Percentiles rank a stretch among this genome's conserved stretches.
Conservation (phyloP, 164 flowering plant species). For the Paratinospora sagittata region DNA sequence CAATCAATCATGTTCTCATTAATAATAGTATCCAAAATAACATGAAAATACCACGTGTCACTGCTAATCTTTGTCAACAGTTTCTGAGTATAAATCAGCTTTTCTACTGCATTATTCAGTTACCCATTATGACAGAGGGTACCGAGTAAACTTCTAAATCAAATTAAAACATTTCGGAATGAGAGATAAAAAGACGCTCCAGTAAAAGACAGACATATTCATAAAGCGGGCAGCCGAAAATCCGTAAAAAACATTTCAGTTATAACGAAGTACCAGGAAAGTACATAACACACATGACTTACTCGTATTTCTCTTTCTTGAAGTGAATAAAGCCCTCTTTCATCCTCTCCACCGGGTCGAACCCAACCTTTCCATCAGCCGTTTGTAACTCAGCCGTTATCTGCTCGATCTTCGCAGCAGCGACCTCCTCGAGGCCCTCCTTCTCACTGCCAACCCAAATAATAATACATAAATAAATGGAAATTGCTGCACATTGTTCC, state of each 20-base stretch:
- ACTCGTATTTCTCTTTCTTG: slow-evolving; percentile 83
- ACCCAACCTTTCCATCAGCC: slow-evolving; percentile 20
- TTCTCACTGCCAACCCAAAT: slow-evolving; percentile 2
- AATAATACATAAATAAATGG: neutral
- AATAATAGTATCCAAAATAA: too few relatives aligned
- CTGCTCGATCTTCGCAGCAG: slow-evolving; percentile 61
- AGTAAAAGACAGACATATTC: neutral
- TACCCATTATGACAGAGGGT: too few relatives aligned
- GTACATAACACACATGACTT: slow-evolving; percentile 14
- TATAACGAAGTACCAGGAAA: neutral
- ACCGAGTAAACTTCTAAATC: neutral
- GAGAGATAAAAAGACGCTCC: neutral
- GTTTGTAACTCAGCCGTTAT: slow-evolving; percentile 55
- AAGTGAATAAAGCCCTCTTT: slow-evolving; percentile 61
- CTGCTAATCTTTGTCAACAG: too few relatives aligned
- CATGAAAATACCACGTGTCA: too few relatives aligned
- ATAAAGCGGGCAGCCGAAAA: slow-evolving; percentile 1
- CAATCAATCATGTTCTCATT: too few relatives aligned
- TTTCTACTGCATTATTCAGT: too few relatives aligned
- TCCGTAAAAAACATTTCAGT: neutral
- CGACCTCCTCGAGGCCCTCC: slow-evolving; percentile 43
- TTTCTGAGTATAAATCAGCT: too few relatives aligned
- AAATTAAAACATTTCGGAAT: neutral
- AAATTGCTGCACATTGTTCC: too few relatives aligned
- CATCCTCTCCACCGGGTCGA: slow-evolving; percentile 48